A percentile compares a stretch with the other conserved stretches of the same genome.
phyloP scores from a whole-genome alignment of 2,329 filamentous ascomycete species.

The Chrysoporthe cubensis region DNA sequence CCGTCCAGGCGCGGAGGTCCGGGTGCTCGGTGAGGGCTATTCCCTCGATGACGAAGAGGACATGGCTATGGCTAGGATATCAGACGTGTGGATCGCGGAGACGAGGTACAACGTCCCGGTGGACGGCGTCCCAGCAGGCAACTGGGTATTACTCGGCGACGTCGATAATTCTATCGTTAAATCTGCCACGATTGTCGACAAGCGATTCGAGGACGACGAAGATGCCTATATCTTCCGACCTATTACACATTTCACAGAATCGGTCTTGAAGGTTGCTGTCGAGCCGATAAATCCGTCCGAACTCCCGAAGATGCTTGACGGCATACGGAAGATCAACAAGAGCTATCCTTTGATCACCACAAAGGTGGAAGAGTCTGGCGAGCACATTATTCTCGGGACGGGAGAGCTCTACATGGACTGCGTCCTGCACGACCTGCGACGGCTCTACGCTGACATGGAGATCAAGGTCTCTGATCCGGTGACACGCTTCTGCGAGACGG shows the following conservation, averaged over 20 bases:
- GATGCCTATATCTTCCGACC: slow-evolving; percentile 95
- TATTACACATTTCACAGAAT: slow-evolving; percentile 92
- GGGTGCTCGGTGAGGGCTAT: slow-evolving; percentile 93
- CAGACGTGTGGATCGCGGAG: slow-evolving; percentile 87
- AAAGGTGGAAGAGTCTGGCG: slow-evolving; percentile 96
- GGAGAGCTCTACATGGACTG: slow-evolving; percentile 99
- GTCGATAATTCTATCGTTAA: slow-evolving; percentile 99
- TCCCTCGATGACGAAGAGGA: slow-evolving; percentile 98
- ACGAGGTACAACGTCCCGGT: slow-evolving; percentile 91
- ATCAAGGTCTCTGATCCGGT: slow-evolving; percentile 98
- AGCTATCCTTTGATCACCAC: slow-evolving; percentile 94
- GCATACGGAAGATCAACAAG: slow-evolving; percentile 95
- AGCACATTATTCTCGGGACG: slow-evolving; percentile 93
- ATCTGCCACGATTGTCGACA: slow-evolving; percentile 85
- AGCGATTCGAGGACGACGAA: slow-evolving; percentile 81
- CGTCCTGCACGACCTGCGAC: slow-evolving; percentile 89
- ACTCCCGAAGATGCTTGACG: slow-evolving; percentile 97
- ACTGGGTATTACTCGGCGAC: slow-evolving; percentile 87
- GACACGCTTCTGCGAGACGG: slow-evolving; percentile 96
- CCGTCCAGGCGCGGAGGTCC: slow-evolving; percentile 77
- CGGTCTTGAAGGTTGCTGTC: slow-evolving; percentile 95
- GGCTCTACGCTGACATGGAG: slow-evolving; percentile 98
- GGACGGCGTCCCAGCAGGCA: slow-evolving; percentile 90
- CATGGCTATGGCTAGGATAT: slow-evolving; percentile 85
- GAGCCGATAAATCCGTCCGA: slow-evolving; percentile 98